Evolutionary conservation across 495 filamentous ascomycete species (phyloP), one percentile per base, ranked within the genome.

Genomic region (Neurospora intermedia): DNA sequence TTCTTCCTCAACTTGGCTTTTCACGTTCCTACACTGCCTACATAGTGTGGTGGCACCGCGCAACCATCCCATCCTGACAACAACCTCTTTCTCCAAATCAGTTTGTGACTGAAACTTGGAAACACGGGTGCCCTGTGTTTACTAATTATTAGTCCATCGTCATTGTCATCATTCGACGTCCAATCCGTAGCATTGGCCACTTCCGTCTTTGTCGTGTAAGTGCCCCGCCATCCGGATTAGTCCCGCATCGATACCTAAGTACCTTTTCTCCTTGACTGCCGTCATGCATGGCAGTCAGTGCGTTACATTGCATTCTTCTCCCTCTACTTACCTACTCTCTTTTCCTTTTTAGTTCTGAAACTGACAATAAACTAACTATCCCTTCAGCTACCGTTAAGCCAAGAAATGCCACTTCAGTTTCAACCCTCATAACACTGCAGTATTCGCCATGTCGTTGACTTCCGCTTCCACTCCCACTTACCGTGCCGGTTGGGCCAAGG

Each of bases 371-470:
- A 18, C 6, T 7, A 62, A 18, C 6, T 7, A 62, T 18, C 27
- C 13, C 35, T 1, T 15, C 54, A 18, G 54, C 35, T 8, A 16
- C 27, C 54, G 27, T 18, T 18, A 35, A 38, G 16, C 3, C 15
- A 15, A 35, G 15, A 66, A 66, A 66, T 66, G 54, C 16, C 27
- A 35, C 54, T 16, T 35, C 54, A 38, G 54, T 18, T 38, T 10
- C 54, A 66, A 15, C 4, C 27, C 27, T 38, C 54, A 66, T 66
- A 66, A 66, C 54, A 38, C 18, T 15, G 43, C 39, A 11, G 2
- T 54, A 38, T 72, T 71, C 76, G 76, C 73, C 74, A 85, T 83
- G 83, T 70, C 77, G 74, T 81, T 83, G 74, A 80, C 77, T 71
- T 74, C 74, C 42, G 72, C 78, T 70, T 76, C 78, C 71, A 76